Base-by-base conservation (phyloP, 495 filamentous ascomycete species). In the Cladorrhinum samala region DNA sequence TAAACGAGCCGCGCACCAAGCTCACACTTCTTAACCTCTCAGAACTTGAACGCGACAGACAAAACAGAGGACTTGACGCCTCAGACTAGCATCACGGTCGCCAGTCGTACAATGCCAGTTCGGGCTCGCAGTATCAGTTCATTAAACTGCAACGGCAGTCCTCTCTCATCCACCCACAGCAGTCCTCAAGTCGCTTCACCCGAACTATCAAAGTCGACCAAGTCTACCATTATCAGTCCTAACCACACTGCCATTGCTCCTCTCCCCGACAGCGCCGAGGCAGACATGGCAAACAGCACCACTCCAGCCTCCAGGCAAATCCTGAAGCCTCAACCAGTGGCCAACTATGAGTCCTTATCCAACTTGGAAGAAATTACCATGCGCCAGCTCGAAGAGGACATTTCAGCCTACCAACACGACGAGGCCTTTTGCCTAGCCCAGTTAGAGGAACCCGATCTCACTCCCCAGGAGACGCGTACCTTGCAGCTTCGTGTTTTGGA, bases 381-480 rank as follows among this genome's bases (percentile, higher is more conserved):
- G 9, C 67, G 71, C 11, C 73, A 76, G 60, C 62, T 74, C 49
- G 49, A 60, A 9, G 71, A 74, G 44, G 73, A 74, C 27, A 72
- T 74, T 47, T 47, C 45, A 1, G 72, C 70, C 6, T 76, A 73
- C 50, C 56, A 67, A 8, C 63, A 68, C 25, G 73, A 76, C 50
- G 36, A 69, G 2, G 62, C 66, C 11, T 76, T 62, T 49, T 74
- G 71, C 52, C 52, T 49, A 5, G 58, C 62, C 5, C 67, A 68
- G 46, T 62, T 76, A 0, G 54, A 47, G 2, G 44, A 60, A 3
- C 51, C 46, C 0, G 65, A 72, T 37, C 61, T 76, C 24, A 76
- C 69, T 0, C 68, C 73, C 0, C 69, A 74, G 30, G 73, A 76
- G 58, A 55, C 55, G 0, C 64, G 73, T 24, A 73, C 66, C 0